Evolutionary conservation across 768 basidiomycete genomes (phyloP).

Genomic region (Steccherinum ochraceum): DNA sequence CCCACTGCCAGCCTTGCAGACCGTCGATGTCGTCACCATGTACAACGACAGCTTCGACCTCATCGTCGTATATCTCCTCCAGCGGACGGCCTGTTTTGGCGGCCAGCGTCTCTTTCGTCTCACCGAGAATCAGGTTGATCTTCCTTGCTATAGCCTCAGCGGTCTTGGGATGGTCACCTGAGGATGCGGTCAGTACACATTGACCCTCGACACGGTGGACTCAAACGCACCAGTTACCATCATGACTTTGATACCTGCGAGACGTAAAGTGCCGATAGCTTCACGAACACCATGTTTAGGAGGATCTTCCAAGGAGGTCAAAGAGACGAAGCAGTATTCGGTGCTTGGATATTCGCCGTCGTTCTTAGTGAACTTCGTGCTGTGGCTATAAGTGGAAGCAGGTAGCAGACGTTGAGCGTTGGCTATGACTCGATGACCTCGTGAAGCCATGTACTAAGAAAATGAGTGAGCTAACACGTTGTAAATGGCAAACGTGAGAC

Average conservation of each 20-base stretch:
- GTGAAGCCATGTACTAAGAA: constrained; percentile 65
- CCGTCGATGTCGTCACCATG: constrained; percentile 65
- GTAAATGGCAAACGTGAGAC: constrained; percentile 11
- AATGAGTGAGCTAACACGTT: constrained; percentile 1
- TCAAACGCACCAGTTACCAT: constrained; percentile 56
- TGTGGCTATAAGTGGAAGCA: constrained; percentile 37
- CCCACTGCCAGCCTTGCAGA: constrained; percentile 70
- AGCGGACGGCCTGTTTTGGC: constrained; percentile 46
- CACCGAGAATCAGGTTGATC: constrained; percentile 63
- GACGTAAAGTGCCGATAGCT: constrained; percentile 62
- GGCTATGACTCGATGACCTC: constrained; percentile 71
- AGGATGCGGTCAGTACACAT: neutral
- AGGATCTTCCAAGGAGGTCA: constrained; percentile 65
- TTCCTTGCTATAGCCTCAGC: constrained; percentile 71
- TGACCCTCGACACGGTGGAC: neutral
- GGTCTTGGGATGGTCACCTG: constrained; percentile 67
- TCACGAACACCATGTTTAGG: constrained; percentile 69
- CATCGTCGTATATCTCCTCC: constrained; percentile 62
- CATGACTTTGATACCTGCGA: constrained; percentile 72
- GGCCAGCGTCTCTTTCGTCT: constrained; percentile 57
- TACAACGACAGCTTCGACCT: constrained; percentile 58
- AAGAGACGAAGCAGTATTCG: constrained; percentile 58
- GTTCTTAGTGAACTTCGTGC: constrained; percentile 48
- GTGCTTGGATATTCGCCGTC: constrained; percentile 47
- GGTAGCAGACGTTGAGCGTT: constrained; percentile 57